Percentiles rank a stretch among this genome's conserved stretches.
Conservation (phyloP, 352 stramenopile genomes). For the Phytophthora ohioensis region DNA sequence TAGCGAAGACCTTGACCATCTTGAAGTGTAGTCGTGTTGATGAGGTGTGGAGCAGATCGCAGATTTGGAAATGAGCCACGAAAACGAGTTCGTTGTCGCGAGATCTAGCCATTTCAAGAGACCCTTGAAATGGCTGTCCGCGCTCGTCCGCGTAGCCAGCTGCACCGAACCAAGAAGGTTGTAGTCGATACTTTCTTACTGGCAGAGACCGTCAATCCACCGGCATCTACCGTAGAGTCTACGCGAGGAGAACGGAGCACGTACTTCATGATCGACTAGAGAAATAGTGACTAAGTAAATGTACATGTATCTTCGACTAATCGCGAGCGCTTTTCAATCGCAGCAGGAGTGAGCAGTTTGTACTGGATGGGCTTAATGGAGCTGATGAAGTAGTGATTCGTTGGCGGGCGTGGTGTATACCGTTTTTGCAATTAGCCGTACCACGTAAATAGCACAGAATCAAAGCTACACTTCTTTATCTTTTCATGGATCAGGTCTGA, state of each 20-base stretch:
- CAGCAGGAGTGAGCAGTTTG: not conserved
- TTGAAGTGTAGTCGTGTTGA: conserved; percentile 6
- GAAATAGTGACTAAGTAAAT: not conserved
- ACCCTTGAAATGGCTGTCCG: too few relatives aligned
- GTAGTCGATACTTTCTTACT: too few relatives aligned
- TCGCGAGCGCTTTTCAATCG: too few relatives aligned
- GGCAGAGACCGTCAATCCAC: too few relatives aligned
- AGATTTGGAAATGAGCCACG: conserved; percentile 15
- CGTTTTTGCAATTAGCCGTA: too few relatives aligned
- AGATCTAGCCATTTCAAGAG: too few relatives aligned
- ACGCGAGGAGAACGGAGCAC: not conserved
- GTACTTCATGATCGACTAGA: not conserved
- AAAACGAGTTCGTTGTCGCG: not conserved
- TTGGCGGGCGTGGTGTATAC: too few relatives aligned
- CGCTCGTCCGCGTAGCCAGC: not conserved
- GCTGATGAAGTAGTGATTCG: not conserved
- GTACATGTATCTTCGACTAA: too few relatives aligned
- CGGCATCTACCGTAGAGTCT: not conserved
- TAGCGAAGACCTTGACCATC: conserved; percentile 33
- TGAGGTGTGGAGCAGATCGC: conserved; percentile 6
- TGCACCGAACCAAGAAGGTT: not conserved
- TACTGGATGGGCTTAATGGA: not conserved
- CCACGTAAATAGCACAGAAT: too few relatives aligned
- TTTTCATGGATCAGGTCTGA: not conserved
- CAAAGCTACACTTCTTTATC: too few relatives aligned